Base-by-base conservation (phyloP, 192 early-diverging fungal genomes). In the Dispira parvispora region DNA sequence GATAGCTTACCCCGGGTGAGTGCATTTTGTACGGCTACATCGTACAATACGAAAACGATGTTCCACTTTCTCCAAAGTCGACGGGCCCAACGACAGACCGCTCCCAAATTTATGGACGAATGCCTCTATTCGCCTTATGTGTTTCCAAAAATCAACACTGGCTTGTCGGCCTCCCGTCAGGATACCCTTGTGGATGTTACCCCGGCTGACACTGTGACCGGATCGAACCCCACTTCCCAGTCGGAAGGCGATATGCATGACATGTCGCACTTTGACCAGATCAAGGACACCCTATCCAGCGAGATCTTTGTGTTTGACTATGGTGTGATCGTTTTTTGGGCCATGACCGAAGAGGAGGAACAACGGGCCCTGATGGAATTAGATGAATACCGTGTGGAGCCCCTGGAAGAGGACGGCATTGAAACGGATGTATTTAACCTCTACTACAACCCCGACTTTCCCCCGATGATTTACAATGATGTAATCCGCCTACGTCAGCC, bases 291-390 rank as follows among this genome's bases (percentile, higher is more conserved):
- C 79, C 21, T 77, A 56, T 71, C 73, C 68, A 77, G 80, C 42
- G 90, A 95, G 70, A 71, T 90, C 50, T 83, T 94, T 66, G 81
- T 86, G 56, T 95, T 98, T 71, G 91, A 93, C 67, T 94, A 94
- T 68, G 91, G 92, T 43, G 92, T 94, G 9, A 81, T 90, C 14
- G 95, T 98, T 0, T 87, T 98, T 65, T 98, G 95, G 95, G 92
- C 92, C 42, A 88, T 94, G 82, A 79, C 83, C 27, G 84, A 86
- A 62, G 69, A 77, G 23, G 91, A 98, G 64, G 92, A 96, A 62
- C 71, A 77, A 25, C 71, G 77, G 50, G 70, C 94, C 43, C 73
- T 98, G 47, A 73, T 75, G 16, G 88, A 89, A 63, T 69, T 96
- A 1, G 66, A 71, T 16, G 70, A 74, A 1, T 90, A 89, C 70